phyloP scores from a whole-genome alignment of 75 land plant genomes.

The Pinus tabuliformis region DNA sequence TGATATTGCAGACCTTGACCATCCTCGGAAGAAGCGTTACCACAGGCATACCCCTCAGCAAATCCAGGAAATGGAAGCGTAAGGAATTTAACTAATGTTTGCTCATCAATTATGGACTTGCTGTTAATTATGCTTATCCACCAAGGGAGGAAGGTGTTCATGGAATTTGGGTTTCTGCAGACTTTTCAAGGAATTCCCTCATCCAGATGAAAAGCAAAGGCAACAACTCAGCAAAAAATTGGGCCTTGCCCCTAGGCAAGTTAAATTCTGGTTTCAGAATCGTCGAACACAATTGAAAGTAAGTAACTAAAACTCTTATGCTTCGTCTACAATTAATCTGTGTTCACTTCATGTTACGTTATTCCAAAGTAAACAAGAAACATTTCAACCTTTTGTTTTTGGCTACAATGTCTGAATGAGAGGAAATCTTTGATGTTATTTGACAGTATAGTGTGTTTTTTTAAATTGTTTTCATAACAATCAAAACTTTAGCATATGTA shows the following conservation, averaged over 20 bases:
- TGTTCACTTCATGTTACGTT: too few species aligned
- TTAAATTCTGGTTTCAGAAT: conserved; percentile 92
- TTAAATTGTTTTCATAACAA: background rate
- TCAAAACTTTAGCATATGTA: background rate
- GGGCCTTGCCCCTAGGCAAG: conserved; percentile 73
- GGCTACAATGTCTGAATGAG: too few species aligned
- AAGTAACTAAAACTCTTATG: background rate
- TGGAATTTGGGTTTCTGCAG: conserved; percentile 13
- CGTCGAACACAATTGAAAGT: conserved; percentile 88
- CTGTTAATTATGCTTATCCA: background rate
- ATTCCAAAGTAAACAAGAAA: too few species aligned
- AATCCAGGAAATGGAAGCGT: conserved; percentile 82
- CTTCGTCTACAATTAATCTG: too few species aligned
- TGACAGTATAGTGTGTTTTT: background rate
- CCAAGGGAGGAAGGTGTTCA: background rate
- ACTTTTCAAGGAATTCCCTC: conserved; percentile 79
- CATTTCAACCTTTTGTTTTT: too few species aligned
- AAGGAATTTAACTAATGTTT: conserved; percentile 10
- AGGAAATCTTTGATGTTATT: too few species aligned
- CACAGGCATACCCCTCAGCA: conserved; percentile 75
- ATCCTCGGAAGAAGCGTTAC: conserved; percentile 52
- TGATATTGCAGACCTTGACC: conserved; percentile 1
- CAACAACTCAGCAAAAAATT: conserved; percentile 71
- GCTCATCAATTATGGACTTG: background rate
- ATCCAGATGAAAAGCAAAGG: conserved; percentile 93